A percentile compares a stretch with the other conserved stretches of the same genome.
These are phyloP conservation scores for Phaseolus coccineus DNA, from an alignment of 331 rosid genomes.

Conservation along the genomic window DNA sequence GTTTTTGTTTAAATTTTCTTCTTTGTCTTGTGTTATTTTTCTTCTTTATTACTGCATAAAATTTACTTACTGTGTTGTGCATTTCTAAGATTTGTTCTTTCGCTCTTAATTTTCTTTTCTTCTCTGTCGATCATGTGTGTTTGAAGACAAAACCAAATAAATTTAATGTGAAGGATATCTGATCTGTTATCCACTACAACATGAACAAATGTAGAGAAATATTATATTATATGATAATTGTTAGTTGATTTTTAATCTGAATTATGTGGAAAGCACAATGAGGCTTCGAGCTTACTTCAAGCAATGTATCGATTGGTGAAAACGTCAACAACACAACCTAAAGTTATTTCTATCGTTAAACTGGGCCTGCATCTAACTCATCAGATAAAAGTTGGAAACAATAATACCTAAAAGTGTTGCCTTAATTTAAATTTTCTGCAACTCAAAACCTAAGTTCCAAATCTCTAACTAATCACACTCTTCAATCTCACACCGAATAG, in stretches of 20 bases:
- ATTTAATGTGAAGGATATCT: conserved; percentile 30
- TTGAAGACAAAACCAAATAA: background rate
- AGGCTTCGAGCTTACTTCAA: conserved; percentile 58
- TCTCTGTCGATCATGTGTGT: background rate
- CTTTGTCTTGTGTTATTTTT: too few relatives aligned
- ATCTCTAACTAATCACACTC: background rate
- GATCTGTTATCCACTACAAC: conserved; percentile 32
- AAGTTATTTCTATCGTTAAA: conserved; percentile 16
- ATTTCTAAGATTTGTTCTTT: conserved; percentile 8
- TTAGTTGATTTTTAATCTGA: background rate
- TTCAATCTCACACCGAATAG: background rate
- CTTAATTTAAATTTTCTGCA: background rate
- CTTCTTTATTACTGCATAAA: too few relatives aligned
- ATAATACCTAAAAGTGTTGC: background rate
- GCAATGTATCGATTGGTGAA: conserved; percentile 53
- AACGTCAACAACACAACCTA: conserved; percentile 58
- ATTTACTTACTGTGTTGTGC: too few relatives aligned
- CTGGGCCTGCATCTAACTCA: conserved; percentile 41
- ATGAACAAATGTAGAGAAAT: background rate
- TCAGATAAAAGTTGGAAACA: conserved; percentile 38
- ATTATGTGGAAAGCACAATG: background rate
- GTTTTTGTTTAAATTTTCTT: background rate
- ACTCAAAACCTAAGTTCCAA: background rate
- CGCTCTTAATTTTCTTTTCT: background rate
- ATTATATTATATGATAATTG: conserved; percentile 3